These are phyloP conservation scores for Hevea brasiliensis DNA, from an alignment of 345 rosid genomes.

Conservation along the genomic window DNA sequence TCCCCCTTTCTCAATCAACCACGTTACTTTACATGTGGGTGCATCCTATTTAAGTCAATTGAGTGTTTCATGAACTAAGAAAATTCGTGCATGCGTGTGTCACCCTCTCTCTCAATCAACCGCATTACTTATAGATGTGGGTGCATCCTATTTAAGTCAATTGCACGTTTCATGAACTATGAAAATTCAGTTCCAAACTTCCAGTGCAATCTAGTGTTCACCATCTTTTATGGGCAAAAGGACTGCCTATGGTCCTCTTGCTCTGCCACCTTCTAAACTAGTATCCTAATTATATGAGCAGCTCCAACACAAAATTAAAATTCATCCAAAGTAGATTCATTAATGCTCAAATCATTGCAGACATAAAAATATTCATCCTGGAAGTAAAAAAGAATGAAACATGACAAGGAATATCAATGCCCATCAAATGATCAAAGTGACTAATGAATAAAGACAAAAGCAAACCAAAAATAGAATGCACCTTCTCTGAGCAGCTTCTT, in stretches of 20 bases:
- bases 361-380: not conserved
- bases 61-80: too few species aligned
- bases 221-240: not conserved
- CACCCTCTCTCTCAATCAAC: too few species aligned
- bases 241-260: not conserved
- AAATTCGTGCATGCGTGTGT: too few species aligned
- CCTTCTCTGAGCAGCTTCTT: slow-evolving; percentile 96
- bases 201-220: not conserved
- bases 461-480: slow-evolving; percentile 19
- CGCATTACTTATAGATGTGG: too few species aligned
- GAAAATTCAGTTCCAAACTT: not conserved
- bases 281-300: not conserved
- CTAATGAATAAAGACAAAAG: not conserved
- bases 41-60: not conserved
- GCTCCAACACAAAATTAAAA: not conserved
- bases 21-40: not conserved
- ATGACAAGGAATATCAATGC: not conserved
- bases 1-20: too few species aligned
- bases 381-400: not conserved
- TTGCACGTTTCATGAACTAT: not conserved
- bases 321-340: not conserved
- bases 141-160: too few species aligned
- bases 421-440: not conserved
- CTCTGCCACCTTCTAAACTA: not conserved
- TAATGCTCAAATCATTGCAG: not conserved